Conservation (phyloP, 2,329 filamentous ascomycete genomes). For the Cladosporium sp. region DNA sequence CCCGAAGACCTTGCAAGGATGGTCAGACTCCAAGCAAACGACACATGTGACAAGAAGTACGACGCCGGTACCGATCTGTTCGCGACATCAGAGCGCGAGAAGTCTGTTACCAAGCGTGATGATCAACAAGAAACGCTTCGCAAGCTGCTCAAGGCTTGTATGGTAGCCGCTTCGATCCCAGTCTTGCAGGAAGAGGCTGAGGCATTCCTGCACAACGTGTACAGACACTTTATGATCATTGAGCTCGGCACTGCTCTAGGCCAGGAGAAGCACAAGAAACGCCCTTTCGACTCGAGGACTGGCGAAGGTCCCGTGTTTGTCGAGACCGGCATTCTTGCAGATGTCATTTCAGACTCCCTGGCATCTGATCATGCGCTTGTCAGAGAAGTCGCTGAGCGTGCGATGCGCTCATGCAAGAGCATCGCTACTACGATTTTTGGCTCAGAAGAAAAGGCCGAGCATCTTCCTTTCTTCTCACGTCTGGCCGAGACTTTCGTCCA, state of each 20-base stretch:
- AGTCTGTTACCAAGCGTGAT: constrained; percentile 81
- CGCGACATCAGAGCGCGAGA: constrained; percentile 70
- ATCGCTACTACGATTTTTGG: constrained; percentile 77
- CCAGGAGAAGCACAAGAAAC: constrained; percentile 69
- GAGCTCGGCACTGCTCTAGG: constrained; percentile 84
- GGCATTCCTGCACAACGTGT: constrained; percentile 72
- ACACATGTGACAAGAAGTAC: constrained; percentile 68
- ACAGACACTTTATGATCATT: constrained; percentile 83
- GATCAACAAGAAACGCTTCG: constrained; percentile 78
- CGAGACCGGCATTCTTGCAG: constrained; percentile 80
- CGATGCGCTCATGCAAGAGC: constrained; percentile 73
- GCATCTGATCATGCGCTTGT: constrained; percentile 79
- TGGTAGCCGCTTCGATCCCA: constrained; percentile 70
- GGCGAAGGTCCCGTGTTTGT: constrained; percentile 85
- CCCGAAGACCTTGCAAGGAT: constrained; percentile 85
- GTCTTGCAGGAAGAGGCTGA: constrained; percentile 75
- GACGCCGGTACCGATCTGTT: constrained; percentile 68
- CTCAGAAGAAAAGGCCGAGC: constrained; percentile 64
- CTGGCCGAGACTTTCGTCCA: constrained; percentile 84
- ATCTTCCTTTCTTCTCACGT: constrained; percentile 78
- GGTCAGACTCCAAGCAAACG: constrained; percentile 83
- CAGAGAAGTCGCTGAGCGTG: constrained; percentile 74
- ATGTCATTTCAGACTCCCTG: constrained; percentile 85
- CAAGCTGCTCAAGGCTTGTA: constrained; percentile 81
- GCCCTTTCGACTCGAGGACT: constrained; percentile 76